Base-by-base conservation (phyloP, 495 filamentous ascomycete genomes). In the Lophium mytilinum region DNA sequence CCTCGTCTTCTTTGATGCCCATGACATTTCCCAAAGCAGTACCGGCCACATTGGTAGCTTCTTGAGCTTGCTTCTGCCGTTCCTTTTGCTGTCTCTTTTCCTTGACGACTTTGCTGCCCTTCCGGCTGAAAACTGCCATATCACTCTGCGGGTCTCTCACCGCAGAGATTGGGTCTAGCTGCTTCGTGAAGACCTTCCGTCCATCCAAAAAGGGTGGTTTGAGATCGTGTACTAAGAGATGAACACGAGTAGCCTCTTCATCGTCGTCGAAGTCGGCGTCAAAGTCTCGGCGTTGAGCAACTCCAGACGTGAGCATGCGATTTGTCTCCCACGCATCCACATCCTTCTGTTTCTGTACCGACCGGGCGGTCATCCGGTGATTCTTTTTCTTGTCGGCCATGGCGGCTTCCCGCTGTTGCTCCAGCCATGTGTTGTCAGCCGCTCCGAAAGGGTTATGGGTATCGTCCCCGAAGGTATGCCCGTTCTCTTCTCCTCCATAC, bases 321-420 rank as follows among this genome's bases (percentile, higher is more conserved):
- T 99, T 97, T 14, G 90, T 91, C 69, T 98, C 93, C 93, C 93
- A 98, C 30, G 89, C 90, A 76, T 98, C 93, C 21, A 87, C 86
- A 67, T 96, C 93, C 68, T 90, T 91, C 72, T 95, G 89, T 70
- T 86, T 91, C 68, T 93, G 88, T 14, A 84, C 70, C 45, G 85
- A 83, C 43, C 83, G 76, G n/a, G 82, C 83, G 69, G 78, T 89
- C 68, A 87, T 79, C 40, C 82, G 70, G 65, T 81, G 87, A 21
- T 77, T 80, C 21, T 81, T 76, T 72, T 90, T 89, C 74, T 86
- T 89, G 65, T 89, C 88, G 30, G 78, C 75, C 67, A 90, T 66
- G 7, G 80, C 85, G 3, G 77, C 77, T 70, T 91, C 88, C 39
- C 80, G 74, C 68, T 90, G 85, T 63, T 86, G 81, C 53, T 86